phyloP scores from a whole-genome alignment of 495 filamentous ascomycete genomes.

The Hyaloscypha variabilis region DNA sequence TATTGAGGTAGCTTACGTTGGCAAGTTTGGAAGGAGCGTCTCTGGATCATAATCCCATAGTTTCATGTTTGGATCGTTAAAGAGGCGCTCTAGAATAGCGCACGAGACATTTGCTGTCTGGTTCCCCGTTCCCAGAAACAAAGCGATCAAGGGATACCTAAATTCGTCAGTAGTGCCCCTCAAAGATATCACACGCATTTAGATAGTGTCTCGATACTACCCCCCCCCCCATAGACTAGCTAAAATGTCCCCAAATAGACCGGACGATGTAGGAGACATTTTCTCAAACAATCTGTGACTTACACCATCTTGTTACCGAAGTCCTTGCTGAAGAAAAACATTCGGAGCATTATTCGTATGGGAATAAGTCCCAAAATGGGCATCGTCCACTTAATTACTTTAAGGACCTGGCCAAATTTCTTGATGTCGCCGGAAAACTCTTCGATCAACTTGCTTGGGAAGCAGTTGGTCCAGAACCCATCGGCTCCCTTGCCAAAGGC shows the following conservation, averaged over 20 bases:
- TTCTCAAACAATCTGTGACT: no score
- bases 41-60: conserved; percentile 77
- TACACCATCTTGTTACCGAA: conserved; percentile 74
- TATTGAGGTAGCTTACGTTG: no score
- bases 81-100: conserved; percentile 75
- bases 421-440: conserved; percentile 65
- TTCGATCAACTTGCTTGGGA: conserved; percentile 68
- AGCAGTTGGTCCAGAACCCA: conserved; percentile 82
- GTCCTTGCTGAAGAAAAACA: conserved; percentile 73
- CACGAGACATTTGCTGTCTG: conserved; percentile 76
- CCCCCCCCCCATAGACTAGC: no score
- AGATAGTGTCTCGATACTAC: no score
- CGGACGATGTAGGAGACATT: no score
- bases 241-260: no score
- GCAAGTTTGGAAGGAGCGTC: conserved; percentile 67
- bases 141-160: conserved; percentile 73
- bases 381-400: conserved; percentile 69
- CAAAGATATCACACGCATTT: no score
- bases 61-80: conserved; percentile 71
- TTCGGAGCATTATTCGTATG: conserved; percentile 66
- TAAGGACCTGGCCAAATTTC: conserved; percentile 66
- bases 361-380: conserved; percentile 73
- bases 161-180: no score
- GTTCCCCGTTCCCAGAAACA: conserved; percentile 81
- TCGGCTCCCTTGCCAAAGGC: conserved; percentile 76